These are phyloP conservation scores for Candida coleopterorum DNA, from an alignment of 805 yeast species.

Conservation along the genomic window DNA sequence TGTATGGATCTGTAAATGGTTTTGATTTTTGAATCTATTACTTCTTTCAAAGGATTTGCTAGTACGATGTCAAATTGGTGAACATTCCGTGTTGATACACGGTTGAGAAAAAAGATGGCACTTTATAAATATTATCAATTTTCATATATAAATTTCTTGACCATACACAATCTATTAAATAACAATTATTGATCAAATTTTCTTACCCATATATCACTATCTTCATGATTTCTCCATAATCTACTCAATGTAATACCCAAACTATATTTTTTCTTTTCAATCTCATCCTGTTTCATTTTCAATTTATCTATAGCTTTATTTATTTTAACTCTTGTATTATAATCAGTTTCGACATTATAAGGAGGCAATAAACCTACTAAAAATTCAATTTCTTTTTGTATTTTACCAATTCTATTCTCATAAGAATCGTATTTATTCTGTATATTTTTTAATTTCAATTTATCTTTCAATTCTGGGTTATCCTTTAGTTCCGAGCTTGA, in stretches of 20 bases:
- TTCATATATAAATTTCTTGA: too few relatives aligned
- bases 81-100: too few relatives aligned
- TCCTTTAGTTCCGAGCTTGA: constrained; percentile 1
- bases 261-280: constrained; percentile 36
- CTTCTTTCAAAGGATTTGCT: too few relatives aligned
- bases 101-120: too few relatives aligned
- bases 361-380: constrained; percentile 39
- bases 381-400: constrained; percentile 36
- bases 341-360: constrained; percentile 39
- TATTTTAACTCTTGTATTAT: constrained; percentile 36
- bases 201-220: constrained; percentile 40
- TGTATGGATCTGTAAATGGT: too few relatives aligned
- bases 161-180: too few relatives aligned
- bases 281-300: constrained; percentile 35
- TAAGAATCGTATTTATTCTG: constrained; percentile 35
- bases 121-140: too few relatives aligned
- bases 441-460: constrained; percentile 16
- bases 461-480: constrained; percentile 8
- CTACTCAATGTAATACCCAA: constrained; percentile 40
- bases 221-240: constrained; percentile 40
- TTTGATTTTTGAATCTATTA: too few relatives aligned
- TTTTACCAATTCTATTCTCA: constrained; percentile 27
- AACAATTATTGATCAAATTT: constrained; percentile 11
- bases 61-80: too few relatives aligned
- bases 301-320: constrained; percentile 37